These are phyloP conservation scores for Rhododendron williamsianum DNA, from an alignment of 148 eudicot genomes.

Conservation along the genomic window DNA sequence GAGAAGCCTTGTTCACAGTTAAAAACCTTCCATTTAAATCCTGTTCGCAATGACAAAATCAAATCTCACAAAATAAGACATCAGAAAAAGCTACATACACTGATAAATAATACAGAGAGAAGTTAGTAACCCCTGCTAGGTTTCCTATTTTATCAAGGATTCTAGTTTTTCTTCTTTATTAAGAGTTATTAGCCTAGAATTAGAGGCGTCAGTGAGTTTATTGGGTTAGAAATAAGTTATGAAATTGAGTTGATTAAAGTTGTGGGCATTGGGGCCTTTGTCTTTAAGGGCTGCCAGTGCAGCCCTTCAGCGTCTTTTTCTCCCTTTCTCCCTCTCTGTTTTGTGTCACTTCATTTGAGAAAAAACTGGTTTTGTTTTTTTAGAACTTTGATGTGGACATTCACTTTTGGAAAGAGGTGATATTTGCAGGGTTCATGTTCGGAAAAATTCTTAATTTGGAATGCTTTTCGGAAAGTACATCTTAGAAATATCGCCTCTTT, in stretches of 20 bases:
- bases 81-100: not conserved
- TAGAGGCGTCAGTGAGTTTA: not conserved
- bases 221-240: not conserved
- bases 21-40: conserved; percentile 62
- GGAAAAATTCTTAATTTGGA: not conserved
- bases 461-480: not conserved
- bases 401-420: not conserved
- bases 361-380: not conserved
- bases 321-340: not conserved
- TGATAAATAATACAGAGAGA: not conserved
- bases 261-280: not conserved
- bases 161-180: not conserved
- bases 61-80: not conserved
- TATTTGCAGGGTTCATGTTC: not conserved
- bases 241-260: not conserved
- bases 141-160: not conserved
- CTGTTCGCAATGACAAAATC: conserved; percentile 28
- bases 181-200: not conserved
- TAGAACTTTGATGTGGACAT: not conserved
- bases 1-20: conserved; percentile 91
- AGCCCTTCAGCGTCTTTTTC: not conserved
- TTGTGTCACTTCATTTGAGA: not conserved
- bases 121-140: not conserved
- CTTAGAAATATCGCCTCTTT: not conserved
- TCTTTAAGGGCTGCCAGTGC: not conserved